Evolutionary conservation across 495 filamentous ascomycete species (phyloP).

Genomic region (Poronia punctata): DNA sequence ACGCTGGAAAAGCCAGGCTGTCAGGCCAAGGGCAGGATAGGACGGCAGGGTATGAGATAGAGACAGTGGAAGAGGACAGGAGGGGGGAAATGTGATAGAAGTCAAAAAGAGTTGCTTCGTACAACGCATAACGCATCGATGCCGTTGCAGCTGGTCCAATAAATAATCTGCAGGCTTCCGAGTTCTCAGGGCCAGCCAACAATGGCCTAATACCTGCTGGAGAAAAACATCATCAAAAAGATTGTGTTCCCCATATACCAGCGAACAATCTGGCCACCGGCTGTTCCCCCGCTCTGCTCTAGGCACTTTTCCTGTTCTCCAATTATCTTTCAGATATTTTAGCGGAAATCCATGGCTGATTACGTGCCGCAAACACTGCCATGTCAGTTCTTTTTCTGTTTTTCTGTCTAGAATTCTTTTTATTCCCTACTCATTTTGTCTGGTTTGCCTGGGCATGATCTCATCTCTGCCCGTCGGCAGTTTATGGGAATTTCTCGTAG

Average conservation of each 20-base stretch:
- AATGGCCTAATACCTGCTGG: neutral
- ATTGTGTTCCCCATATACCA: slow-evolving; percentile 8
- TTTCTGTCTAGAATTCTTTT: too few species aligned
- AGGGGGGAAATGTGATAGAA: neutral
- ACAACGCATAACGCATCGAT: slow-evolving; percentile 9
- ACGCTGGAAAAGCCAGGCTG: too few species aligned
- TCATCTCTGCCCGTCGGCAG: slow-evolving; percentile 1
- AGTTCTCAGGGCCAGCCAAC: neutral
- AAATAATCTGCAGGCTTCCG: slow-evolving; percentile 3
- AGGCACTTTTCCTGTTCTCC: too few species aligned
- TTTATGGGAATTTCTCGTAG: slow-evolving; percentile 2
- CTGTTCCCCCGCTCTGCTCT: too few species aligned
- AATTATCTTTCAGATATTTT: neutral
- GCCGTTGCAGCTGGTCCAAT: too few species aligned
- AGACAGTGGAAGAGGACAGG: slow-evolving; percentile 1
- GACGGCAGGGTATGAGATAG: neutral
- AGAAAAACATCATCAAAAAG: slow-evolving; percentile 2
- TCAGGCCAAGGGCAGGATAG: neutral
- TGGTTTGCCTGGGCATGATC: too few species aligned
- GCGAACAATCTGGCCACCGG: too few species aligned
- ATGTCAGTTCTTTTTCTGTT: neutral
- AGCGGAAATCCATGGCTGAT: slow-evolving; percentile 21
- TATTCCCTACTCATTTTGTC: too few species aligned
- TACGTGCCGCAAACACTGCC: slow-evolving; percentile 10
- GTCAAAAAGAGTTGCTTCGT: slow-evolving; percentile 2